phyloP scores from a whole-genome alignment of 306 rosid genomes.

The Cucurbita pepo region DNA sequence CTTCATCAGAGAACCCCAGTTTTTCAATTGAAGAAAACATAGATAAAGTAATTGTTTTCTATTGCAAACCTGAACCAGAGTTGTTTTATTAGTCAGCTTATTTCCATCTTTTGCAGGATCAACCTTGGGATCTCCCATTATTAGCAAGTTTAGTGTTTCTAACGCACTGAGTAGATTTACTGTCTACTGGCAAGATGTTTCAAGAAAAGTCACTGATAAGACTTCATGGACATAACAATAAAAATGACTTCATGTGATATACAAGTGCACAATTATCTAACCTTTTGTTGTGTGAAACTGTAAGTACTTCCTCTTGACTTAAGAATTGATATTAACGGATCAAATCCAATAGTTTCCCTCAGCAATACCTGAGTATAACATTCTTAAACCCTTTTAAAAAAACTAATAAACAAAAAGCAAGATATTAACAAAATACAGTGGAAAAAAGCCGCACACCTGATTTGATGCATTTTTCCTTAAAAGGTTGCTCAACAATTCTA shows the following conservation, averaged over 20 bases:
- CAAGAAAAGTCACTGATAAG: constrained; percentile 26
- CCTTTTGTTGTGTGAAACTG: constrained; percentile 89
- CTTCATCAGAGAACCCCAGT: constrained; percentile 12
- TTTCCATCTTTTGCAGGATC: constrained; percentile 67
- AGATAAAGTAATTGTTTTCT: constrained; percentile 1
- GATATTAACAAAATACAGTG: not conserved
- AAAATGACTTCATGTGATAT: constrained; percentile 3
- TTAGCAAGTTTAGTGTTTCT: constrained; percentile 64
- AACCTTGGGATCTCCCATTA: constrained; percentile 55
- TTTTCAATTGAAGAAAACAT: constrained; percentile 3
- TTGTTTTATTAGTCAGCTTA: constrained; percentile 55
- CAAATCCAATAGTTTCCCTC: constrained; percentile 83
- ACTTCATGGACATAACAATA: not conserved
- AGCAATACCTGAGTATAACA: constrained; percentile 44
- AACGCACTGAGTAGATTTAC: constrained; percentile 72
- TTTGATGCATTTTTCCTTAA: constrained; percentile 58
- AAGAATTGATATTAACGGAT: constrained; percentile 59
- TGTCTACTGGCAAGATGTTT: constrained; percentile 77
- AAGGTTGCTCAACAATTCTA: constrained; percentile 78
- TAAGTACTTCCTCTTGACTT: constrained; percentile 60
- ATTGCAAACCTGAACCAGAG: constrained; percentile 64
- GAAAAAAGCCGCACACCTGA: constrained; percentile 48
- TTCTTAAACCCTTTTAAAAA: constrained; percentile 10
- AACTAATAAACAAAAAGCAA: not conserved
- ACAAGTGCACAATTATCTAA: constrained; percentile 33